phyloP scores from a whole-genome alignment of 192 early-diverging fungal genomes.

The Rhizophagus sp. region DNA sequence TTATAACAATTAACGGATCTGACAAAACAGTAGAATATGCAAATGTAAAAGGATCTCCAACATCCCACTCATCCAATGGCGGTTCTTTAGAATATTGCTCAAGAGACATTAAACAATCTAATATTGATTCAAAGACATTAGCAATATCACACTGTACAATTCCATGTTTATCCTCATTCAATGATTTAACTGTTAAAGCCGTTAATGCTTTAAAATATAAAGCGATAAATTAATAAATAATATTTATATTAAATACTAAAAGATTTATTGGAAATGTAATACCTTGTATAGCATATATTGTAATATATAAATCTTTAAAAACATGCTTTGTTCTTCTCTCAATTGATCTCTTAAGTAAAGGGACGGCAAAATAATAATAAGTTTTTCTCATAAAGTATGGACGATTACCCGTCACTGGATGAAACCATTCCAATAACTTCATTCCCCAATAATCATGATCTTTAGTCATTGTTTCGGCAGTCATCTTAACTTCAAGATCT shows the following conservation, averaged over 20 bases:
- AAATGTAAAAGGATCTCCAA: not conserved
- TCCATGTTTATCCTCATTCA: constrained; percentile 39
- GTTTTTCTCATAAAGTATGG: not conserved
- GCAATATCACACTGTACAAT: constrained; percentile 43
- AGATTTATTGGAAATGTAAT: not conserved
- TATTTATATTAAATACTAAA: not conserved
- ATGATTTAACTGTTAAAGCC: constrained; percentile 28
- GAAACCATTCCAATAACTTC: constrained; percentile 17
- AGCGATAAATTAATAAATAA: not conserved
- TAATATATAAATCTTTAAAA: constrained; percentile 16
- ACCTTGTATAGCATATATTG: constrained; percentile 19
- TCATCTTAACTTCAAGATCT: constrained; percentile 1
- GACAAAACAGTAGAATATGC: constrained; percentile 1
- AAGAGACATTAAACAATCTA: constrained; percentile 36
- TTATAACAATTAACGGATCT: constrained; percentile 1
- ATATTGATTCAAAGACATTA: constrained; percentile 38
- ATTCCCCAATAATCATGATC: constrained; percentile 11
- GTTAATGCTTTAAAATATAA: not conserved
- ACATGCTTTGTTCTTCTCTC: not conserved
- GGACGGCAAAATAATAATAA: not conserved
- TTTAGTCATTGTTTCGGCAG: constrained; percentile 10
- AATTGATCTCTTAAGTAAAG: constrained; percentile 10
- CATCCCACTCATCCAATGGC: constrained; percentile 15
- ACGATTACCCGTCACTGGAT: not conserved
- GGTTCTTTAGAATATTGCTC: constrained; percentile 31